A percentile compares a stretch with the other conserved stretches of the same genome.
These are phyloP conservation scores for Metschnikowia gruessii DNA, from an alignment of 805 yeast species.

Conservation along the genomic window DNA sequence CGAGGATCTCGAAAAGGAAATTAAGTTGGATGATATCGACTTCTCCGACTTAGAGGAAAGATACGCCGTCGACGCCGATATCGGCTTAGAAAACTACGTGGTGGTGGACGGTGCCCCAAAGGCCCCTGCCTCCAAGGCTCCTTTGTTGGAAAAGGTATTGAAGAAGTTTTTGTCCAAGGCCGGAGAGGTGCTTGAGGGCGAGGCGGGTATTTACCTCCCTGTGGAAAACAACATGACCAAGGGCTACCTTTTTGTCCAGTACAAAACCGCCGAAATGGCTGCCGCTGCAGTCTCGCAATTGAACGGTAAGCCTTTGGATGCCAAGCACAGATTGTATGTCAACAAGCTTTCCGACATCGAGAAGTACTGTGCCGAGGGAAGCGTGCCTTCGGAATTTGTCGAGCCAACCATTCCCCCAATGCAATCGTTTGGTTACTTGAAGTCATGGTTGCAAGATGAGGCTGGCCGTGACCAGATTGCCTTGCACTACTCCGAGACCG, in stretches of 20 bases:
- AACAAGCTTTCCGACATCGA: constrained; percentile 83
- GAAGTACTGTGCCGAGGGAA: constrained; percentile 65
- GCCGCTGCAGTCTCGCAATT: constrained; percentile 74
- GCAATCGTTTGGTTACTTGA: constrained; percentile 74
- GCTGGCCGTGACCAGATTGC: constrained; percentile 88
- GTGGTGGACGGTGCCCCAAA: constrained; percentile 95
- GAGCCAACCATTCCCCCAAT: constrained; percentile 76
- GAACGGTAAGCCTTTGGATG: constrained; percentile 89
- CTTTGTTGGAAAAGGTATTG: constrained; percentile 79
- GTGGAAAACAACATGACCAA: constrained; percentile 72
- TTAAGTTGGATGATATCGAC: constrained; percentile 54
- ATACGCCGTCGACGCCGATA: constrained; percentile 55
- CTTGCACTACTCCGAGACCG: constrained; percentile 73
- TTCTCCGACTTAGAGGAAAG: constrained; percentile 83
- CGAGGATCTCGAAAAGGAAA: constrained; percentile 39
- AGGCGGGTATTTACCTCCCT: constrained; percentile 78
- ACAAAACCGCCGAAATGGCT: constrained; percentile 62
- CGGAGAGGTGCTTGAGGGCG: constrained; percentile 63
- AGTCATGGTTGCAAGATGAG: constrained; percentile 87
- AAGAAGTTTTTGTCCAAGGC: constrained; percentile 73
- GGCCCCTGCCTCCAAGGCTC: constrained; percentile 86
- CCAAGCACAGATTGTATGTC: constrained; percentile 83
- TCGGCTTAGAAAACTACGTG: constrained; percentile 69
- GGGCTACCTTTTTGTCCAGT: constrained; percentile 86
- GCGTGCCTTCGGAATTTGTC: constrained; percentile 55